Evolutionary conservation across 768 basidiomycete species (phyloP), one percentile per base, ranked within the genome.

Genomic region (Russula sp.): DNA sequence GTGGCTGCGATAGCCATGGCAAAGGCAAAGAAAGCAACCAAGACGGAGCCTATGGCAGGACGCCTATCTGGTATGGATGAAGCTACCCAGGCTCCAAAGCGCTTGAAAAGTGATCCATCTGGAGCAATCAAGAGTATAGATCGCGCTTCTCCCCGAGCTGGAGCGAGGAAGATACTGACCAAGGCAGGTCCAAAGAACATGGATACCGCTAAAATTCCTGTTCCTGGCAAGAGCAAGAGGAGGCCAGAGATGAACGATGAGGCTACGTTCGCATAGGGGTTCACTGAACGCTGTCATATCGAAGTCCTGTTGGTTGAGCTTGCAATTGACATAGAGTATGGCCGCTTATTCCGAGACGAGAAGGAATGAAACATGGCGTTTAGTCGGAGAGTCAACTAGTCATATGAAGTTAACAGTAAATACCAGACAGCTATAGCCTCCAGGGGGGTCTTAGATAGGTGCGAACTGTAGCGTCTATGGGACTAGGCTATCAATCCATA

Each of bases 1-100:
- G 73, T 69, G 13, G 78, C 76, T 65, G 76, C 72, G 10, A 77
- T 74, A 42, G 69, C 68, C 7, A 55, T 34, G 3, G 66, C 68
- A 49, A 69, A 69, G 52, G 65, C 61, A 20, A 68, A 66, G 56
- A 29, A 42, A 50, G 59, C 63, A n/a, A 56, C 53, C 0, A 54
- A 61, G 14, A 58, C 46, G 39, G 36, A 11, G 34, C 7, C 20
- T 9, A 18, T 20, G 16, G 11, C 18, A 29, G 39, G n/a, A 54
- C 32, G n/a, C 3, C 6, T 45, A 13, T 47, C 38, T 20, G 51
- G 42, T 36, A 36, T 3, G 7, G 52, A 43, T 6, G 51, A 20
- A 38, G 46, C 20, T 5, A 39, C 14, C 34, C 38, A 25, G 8
- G 18, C 46, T 35, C 10, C 22, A 11, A 63, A 63, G 14, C 52